phyloP scores from a whole-genome alignment of 2,329 filamentous ascomycete species.

The Xylariaceae sp. region DNA sequence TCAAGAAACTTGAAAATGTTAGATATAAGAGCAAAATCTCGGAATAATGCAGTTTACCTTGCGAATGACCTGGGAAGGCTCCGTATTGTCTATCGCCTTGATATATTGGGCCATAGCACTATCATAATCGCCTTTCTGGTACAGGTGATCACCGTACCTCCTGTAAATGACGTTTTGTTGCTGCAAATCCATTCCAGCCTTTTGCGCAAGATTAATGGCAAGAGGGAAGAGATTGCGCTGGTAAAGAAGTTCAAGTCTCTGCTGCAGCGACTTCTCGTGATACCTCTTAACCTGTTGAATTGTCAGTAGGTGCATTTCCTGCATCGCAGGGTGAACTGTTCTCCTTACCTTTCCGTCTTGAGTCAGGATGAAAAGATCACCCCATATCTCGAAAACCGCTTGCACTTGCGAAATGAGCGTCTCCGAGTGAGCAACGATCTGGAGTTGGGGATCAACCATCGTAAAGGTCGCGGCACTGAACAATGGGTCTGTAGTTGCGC shows the following conservation, averaged over 20 bases:
- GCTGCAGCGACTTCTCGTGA: slow-evolving; percentile 82
- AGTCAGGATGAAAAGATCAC: slow-evolving; percentile 82
- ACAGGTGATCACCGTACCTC: slow-evolving; percentile 88
- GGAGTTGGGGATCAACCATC: slow-evolving; percentile 83
- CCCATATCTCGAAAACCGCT: slow-evolving; percentile 80
- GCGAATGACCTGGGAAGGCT: slow-evolving; percentile 91
- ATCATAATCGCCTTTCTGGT: slow-evolving; percentile 93
- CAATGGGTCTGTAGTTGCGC: slow-evolving; percentile 65
- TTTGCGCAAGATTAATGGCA: slow-evolving; percentile 88
- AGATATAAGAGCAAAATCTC: slow-evolving; percentile 14
- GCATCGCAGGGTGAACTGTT: not conserved
- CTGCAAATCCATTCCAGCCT: slow-evolving; percentile 69
- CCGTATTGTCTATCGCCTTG: slow-evolving; percentile 89
- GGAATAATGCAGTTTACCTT: slow-evolving; percentile 53
- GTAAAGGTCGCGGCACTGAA: slow-evolving; percentile 87
- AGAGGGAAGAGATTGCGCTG: slow-evolving; percentile 88
- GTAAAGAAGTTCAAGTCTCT: slow-evolving; percentile 89
- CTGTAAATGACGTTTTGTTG: slow-evolving; percentile 91
- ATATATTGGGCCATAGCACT: slow-evolving; percentile 99
- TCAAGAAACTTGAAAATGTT: slow-evolving; percentile 67
- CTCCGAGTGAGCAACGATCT: slow-evolving; percentile 86
- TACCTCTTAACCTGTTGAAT: slow-evolving; percentile 67
- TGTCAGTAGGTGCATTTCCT: slow-evolving; percentile 22
- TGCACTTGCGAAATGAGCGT: slow-evolving; percentile 75
- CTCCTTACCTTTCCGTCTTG: slow-evolving; percentile 77